Evolutionary conservation across 108 stramenopile species (phyloP).

Genomic region (Skeletonema costatum): DNA sequence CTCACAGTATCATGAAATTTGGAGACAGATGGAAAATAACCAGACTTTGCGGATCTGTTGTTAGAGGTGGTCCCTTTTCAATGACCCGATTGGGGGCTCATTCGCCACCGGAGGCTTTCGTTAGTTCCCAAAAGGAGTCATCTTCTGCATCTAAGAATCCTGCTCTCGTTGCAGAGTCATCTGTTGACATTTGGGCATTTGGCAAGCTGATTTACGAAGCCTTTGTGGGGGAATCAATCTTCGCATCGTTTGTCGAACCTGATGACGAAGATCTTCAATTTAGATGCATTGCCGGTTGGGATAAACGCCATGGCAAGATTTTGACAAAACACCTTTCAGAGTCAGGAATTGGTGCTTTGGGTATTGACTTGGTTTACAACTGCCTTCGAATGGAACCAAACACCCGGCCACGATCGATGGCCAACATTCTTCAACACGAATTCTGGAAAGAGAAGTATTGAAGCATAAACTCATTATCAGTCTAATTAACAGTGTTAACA

Average conservation of each 20-base stretch:
- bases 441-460: slow-evolving; percentile 42
- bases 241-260: slow-evolving; percentile 39
- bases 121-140: slow-evolving; percentile 3
- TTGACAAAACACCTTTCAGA: slow-evolving; percentile 46
- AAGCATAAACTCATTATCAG: neutral
- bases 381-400: slow-evolving; percentile 48
- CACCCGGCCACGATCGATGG: slow-evolving; percentile 49
- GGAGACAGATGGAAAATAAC: slow-evolving; percentile 75
- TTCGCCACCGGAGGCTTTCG: slow-evolving; percentile 73
- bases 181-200: slow-evolving; percentile 81
- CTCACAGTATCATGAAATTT: slow-evolving; percentile 70
- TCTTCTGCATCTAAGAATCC: slow-evolving; percentile 27
- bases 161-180: slow-evolving; percentile 36
- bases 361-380: slow-evolving; percentile 61
- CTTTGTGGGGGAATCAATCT: slow-evolving; percentile 71
- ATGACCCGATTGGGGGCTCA: slow-evolving; percentile 47
- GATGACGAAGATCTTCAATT: slow-evolving; percentile 18
- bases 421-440: slow-evolving; percentile 48
- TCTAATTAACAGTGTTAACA: neutral
- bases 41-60: slow-evolving; percentile 54
- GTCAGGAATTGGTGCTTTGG: slow-evolving; percentile 50
- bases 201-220: slow-evolving; percentile 82
- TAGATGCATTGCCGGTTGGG: slow-evolving; percentile 39
- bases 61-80: slow-evolving; percentile 47
- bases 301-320: slow-evolving; percentile 38